Percentiles rank a stretch among this genome's conserved stretches.
Evolutionary conservation across 2,329 filamentous ascomycete genomes (phyloP).

Genomic region (Xylaria sp.): DNA sequence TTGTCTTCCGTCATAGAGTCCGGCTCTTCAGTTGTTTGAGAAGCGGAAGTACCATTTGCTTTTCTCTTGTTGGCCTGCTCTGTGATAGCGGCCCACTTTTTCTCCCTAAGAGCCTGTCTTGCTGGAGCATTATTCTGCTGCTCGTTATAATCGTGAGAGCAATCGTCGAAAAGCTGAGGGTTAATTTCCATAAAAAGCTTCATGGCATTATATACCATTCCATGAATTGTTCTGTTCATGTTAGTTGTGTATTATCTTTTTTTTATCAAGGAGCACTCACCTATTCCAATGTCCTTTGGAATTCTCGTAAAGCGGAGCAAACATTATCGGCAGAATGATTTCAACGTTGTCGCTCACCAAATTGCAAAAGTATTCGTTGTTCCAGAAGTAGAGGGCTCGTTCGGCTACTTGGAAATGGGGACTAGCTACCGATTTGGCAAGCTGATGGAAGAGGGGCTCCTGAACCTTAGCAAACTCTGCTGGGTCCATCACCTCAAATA

Average conservation of each 20-base stretch:
- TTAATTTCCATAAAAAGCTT: slow-evolving; percentile 99
- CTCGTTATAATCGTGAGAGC: slow-evolving; percentile 97
- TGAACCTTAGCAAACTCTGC: slow-evolving; percentile 99
- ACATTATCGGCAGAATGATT: slow-evolving; percentile 99
- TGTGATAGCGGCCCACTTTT: slow-evolving; percentile 87
- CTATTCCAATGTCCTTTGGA: slow-evolving; percentile 99
- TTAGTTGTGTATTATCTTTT: slow-evolving; percentile 46
- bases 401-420: slow-evolving; percentile 99
- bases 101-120: slow-evolving; percentile 81
- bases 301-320: slow-evolving; percentile 97
- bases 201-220: slow-evolving; percentile 99
- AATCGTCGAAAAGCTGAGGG: slow-evolving; percentile 97
- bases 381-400: slow-evolving; percentile 98
- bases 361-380: slow-evolving; percentile 99
- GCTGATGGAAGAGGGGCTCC: slow-evolving; percentile 94
- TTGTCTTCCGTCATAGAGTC: slow-evolving; percentile 85
- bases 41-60: slow-evolving; percentile 51
- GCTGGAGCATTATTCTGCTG: slow-evolving; percentile 92
- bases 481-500: slow-evolving; percentile 99
- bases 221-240: slow-evolving; percentile 85
- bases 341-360: slow-evolving; percentile 99
- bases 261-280: slow-evolving; percentile 60
- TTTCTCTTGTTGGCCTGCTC: slow-evolving; percentile 81
- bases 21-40: slow-evolving; percentile 72
- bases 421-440: slow-evolving; percentile 97